Evolutionary conservation across 371 early-diverging fungal genomes (phyloP).

Genomic region (Mortierella sp.): DNA sequence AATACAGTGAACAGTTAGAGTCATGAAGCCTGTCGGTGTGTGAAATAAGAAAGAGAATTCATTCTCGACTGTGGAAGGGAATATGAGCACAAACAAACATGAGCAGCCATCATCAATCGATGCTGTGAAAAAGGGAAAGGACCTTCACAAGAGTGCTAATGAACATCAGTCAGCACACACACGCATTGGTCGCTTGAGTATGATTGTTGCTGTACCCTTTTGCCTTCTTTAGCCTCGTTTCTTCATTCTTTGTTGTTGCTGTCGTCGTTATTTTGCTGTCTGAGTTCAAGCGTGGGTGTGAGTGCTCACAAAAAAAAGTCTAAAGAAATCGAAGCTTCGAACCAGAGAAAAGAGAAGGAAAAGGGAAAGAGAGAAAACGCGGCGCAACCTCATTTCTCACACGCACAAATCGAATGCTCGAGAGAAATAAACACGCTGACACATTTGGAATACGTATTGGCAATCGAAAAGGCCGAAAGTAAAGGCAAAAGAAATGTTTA

Average conservation of each 20-base stretch:
- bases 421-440: conserved; percentile 4
- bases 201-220: too few relatives aligned
- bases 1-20: neutral
- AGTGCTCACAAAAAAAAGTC: neutral
- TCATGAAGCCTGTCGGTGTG: neutral
- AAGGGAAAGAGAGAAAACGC: neutral
- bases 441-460: neutral
- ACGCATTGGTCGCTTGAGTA: conserved; percentile 1
- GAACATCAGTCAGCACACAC: conserved; percentile 8
- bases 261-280: neutral
- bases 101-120: neutral
- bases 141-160: neutral
- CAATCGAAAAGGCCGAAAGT: neutral
- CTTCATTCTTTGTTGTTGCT: neutral
- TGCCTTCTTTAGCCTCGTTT: neutral
- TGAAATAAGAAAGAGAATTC: neutral
- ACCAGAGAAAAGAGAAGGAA: neutral
- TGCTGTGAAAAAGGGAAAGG: neutral
- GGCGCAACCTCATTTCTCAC: neutral
- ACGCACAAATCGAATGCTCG: too few relatives aligned
- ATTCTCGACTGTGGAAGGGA: neutral
- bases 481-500: too few relatives aligned
- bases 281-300: neutral
- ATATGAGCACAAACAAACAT: neutral
- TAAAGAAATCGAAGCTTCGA: conserved; percentile 7